Conservation (phyloP, 2,329 filamentous ascomycete species). For the Aspergillus phoenicis region DNA sequence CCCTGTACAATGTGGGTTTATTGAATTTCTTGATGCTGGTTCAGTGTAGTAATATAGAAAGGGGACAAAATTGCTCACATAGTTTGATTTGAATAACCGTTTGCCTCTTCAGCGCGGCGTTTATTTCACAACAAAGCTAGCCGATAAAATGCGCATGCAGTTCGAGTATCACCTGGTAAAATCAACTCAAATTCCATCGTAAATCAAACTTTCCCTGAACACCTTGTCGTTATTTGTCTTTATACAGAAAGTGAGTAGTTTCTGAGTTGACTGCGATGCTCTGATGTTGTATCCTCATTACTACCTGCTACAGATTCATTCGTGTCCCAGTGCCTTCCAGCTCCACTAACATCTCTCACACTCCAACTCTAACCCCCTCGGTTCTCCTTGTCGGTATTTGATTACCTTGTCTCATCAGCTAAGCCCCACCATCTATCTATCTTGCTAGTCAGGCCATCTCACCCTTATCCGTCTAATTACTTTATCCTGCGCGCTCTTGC, state of each 20-base stretch:
- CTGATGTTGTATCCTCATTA: background rate
- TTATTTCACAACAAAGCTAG: too few relatives aligned
- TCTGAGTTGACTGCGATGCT: background rate
- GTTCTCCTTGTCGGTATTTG: too few relatives aligned
- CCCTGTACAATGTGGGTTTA: background rate
- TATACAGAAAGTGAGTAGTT: too few relatives aligned
- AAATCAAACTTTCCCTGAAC: too few relatives aligned
- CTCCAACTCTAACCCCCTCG: background rate
- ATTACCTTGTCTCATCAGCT: too few relatives aligned
- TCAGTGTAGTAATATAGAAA: slow-evolving; percentile 6
- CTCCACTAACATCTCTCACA: background rate
- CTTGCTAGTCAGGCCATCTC: background rate
- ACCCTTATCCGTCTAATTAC: too few relatives aligned
- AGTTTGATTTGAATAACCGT: background rate
- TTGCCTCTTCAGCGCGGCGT: background rate
- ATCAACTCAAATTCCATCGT: too few relatives aligned
- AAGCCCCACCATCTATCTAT: too few relatives aligned
- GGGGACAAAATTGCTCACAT: background rate
- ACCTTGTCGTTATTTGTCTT: too few relatives aligned
- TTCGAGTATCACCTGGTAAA: too few relatives aligned
- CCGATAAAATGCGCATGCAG: too few relatives aligned
- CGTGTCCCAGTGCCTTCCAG: background rate
- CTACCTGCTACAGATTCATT: background rate
- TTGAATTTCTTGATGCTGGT: slow-evolving; percentile 12
- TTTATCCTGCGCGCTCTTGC: too few relatives aligned